These are phyloP conservation scores for Penicillium silybi DNA, from an alignment of 495 filamentous ascomycete species.

Conservation along the genomic window DNA sequence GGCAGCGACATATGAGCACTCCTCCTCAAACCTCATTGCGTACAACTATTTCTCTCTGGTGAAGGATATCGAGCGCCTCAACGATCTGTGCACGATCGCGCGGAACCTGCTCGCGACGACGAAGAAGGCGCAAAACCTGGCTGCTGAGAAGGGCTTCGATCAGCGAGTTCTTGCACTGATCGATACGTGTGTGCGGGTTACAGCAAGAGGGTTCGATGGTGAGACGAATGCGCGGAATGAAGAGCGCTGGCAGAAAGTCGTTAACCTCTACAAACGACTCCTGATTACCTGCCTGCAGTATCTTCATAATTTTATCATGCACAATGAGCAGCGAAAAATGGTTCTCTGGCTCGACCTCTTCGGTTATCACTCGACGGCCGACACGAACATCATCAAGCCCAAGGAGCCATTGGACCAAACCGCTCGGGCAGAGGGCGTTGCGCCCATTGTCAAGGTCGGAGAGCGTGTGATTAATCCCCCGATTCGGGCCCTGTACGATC, in stretches of 20 bases:
- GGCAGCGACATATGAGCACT: constrained; percentile 52
- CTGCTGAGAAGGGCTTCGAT: constrained; percentile 72
- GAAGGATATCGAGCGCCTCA: constrained; percentile 77
- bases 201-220: constrained; percentile 84
- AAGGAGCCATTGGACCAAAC: constrained; percentile 41
- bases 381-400: constrained; percentile 49
- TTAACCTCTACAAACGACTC: constrained; percentile 77
- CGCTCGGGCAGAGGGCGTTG: constrained; percentile 36
- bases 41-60: constrained; percentile 70
- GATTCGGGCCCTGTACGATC: constrained; percentile 44
- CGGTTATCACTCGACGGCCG: constrained; percentile 56
- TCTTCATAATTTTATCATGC: constrained; percentile 86
- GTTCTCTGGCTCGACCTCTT: constrained; percentile 86
- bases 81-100: constrained; percentile 79
- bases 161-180: constrained; percentile 79
- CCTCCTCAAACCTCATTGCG: constrained; percentile 67
- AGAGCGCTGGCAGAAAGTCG: constrained; percentile 68
- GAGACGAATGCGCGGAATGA: constrained; percentile 63
- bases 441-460: constrained; percentile 43
- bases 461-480: constrained; percentile 45
- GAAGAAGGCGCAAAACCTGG: constrained; percentile 81
- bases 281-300: constrained; percentile 87
- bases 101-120: constrained; percentile 80
- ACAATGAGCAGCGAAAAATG: constrained; percentile 88
- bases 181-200: constrained; percentile 79